Base-by-base conservation (phyloP, 2,329 filamentous ascomycete genomes). In the Sclerotinia trifoliorum region DNA sequence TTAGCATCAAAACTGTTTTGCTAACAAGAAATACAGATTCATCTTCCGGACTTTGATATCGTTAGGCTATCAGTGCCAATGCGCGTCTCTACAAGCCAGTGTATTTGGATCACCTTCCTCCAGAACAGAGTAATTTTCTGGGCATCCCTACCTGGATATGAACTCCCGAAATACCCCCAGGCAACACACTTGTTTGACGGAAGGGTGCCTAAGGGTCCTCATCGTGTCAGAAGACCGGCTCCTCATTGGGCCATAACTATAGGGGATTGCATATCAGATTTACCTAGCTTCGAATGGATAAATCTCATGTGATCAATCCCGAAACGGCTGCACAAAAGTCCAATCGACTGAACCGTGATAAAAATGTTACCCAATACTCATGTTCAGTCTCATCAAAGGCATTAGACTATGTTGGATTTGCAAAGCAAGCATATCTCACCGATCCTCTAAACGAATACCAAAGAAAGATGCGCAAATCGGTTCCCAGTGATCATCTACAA, bases 11-110 rank as follows among this genome's bases (percentile, higher is more conserved):
- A 71, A 54, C 21, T 42, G 60, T 6, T 19, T 49, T 21, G 39
- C 24, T 21, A 32, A 60, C 5, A 56, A n/a, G 24, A 55, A 21
- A 2, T 52, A 5, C 4, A 74, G 71, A 26, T 70, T 74, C 15
- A 71, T 74, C 8, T 60, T 73, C 32, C 70, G 73, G 3, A 48
- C 60, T 21, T 54, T 73, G 3, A 74, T 69, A 26, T 65, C 58
- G 2, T 15, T 75, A 35, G 73, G 72, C 3, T 75, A 75, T 42
- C 70, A 73, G 61, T 69, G 65, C 4, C 72, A 74, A n/a, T 65
- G 56, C 39, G 65, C 68, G 5, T 10, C 69, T 11, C 46, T 74
- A 1, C 68, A 75, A 39, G 69, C 68, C 32, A 70, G 52, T 19
- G 68, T 71, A 24, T 69, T 68, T 32, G 65, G 67, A 5, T 32